A percentile compares a stretch with the other conserved stretches of the same genome.
phyloP scores from a whole-genome alignment of 2,329 filamentous ascomycete species.

The Leptodontidium sp. region DNA sequence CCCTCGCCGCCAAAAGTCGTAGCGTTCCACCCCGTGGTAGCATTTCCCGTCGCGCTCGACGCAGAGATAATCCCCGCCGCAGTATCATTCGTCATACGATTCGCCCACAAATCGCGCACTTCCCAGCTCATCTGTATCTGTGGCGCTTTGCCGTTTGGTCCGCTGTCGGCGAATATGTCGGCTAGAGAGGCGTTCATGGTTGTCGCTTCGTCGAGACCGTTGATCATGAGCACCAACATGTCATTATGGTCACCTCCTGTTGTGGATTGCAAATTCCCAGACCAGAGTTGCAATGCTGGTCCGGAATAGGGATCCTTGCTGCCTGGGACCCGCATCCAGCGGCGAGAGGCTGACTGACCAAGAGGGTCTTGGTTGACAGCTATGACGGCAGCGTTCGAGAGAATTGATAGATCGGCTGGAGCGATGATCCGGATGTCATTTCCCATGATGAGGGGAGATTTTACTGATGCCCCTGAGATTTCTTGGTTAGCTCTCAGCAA shows the following conservation, averaged over 20 bases:
- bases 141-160: slow-evolving; percentile 51
- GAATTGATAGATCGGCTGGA: slow-evolving; percentile 49
- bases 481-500: slow-evolving; percentile 18
- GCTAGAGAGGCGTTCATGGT: slow-evolving; percentile 58
- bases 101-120: slow-evolving; percentile 63
- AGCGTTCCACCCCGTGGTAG: slow-evolving; percentile 45
- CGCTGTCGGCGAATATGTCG: slow-evolving; percentile 61
- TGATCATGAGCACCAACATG: slow-evolving; percentile 57
- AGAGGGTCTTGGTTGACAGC: slow-evolving; percentile 53
- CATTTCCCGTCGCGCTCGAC: slow-evolving; percentile 46
- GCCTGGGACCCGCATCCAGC: slow-evolving; percentile 54
- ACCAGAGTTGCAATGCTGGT: slow-evolving; percentile 59
- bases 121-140: slow-evolving; percentile 57
- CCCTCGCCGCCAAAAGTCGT: slow-evolving; percentile 38
- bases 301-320: slow-evolving; percentile 53
- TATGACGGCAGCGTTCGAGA: slow-evolving; percentile 54
- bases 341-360: slow-evolving; percentile 51
- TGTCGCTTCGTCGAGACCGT: slow-evolving; percentile 53
- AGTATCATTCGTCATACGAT: slow-evolving; percentile 58
- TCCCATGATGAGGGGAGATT: slow-evolving; percentile 22
- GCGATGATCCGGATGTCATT: slow-evolving; percentile 36
- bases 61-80: slow-evolving; percentile 55
- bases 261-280: slow-evolving; percentile 51
- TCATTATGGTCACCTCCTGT: slow-evolving; percentile 54
- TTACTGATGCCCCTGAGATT: slow-evolving; percentile 39